Evolutionary conservation across 2,329 filamentous ascomycete genomes (phyloP).

Genomic region (Phaeosphaeriaceae sp.): DNA sequence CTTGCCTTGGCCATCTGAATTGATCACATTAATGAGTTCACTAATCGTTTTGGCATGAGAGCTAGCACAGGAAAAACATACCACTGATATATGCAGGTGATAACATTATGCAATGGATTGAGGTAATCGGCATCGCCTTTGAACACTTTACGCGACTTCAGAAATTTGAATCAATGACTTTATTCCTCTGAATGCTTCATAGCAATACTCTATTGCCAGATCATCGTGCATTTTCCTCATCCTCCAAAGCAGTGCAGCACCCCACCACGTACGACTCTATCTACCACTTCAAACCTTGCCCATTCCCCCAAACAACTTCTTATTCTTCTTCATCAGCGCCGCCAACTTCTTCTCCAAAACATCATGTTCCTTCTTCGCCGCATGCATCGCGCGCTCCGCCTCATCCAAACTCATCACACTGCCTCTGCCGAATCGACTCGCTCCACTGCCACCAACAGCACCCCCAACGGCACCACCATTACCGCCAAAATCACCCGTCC

Average conservation of each 20-base stretch:
- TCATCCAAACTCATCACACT: conserved; percentile 45
- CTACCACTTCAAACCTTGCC: not conserved
- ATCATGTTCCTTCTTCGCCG: conserved; percentile 45
- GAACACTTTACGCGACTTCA: too few relatives aligned
- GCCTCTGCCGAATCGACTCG: conserved; percentile 20
- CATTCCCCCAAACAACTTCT: conserved; percentile 26
- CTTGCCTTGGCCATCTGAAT: too few relatives aligned
- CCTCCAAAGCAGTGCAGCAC: not conserved
- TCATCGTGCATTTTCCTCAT: not conserved
- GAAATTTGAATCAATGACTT: too few relatives aligned
- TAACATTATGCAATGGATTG: too few relatives aligned
- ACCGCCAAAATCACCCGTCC: conserved; percentile 2
- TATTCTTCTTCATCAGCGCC: conserved; percentile 47
- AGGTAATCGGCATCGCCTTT: too few relatives aligned
- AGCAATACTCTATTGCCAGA: not conserved
- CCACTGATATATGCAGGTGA: too few relatives aligned
- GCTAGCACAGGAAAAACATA: too few relatives aligned
- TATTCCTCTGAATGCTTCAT: not conserved
- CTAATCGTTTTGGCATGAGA: too few relatives aligned
- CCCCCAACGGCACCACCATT: not conserved
- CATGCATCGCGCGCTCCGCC: conserved; percentile 44
- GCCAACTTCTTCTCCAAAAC: conserved; percentile 46
- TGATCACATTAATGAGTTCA: too few relatives aligned
- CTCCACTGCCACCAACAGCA: not conserved
- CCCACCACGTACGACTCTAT: not conserved